Percentiles rank a stretch among this genome's conserved stretches.
Evolutionary conservation across 1,139 yeast species (phyloP).

Genomic region (Chernovozyma aurita): DNA sequence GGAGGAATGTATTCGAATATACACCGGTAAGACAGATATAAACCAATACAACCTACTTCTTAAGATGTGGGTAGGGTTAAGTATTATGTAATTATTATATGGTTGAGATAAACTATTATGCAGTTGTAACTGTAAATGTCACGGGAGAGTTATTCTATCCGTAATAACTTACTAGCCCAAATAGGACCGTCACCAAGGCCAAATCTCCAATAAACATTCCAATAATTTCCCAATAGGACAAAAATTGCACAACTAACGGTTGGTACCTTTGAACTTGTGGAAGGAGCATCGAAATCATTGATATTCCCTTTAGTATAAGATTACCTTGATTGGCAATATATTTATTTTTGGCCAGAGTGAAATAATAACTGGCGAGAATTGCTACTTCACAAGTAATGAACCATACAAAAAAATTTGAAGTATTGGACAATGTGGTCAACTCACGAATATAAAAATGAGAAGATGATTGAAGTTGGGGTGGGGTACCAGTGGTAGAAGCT

Average conservation of each 20-base stretch:
- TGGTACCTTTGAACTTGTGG: conserved; percentile 30
- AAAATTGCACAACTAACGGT: conserved; percentile 25
- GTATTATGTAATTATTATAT: not conserved
- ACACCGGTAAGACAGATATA: too few relatives aligned
- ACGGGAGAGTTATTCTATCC: conserved; percentile 5
- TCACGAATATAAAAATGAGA: conserved; percentile 26
- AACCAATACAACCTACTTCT: too few relatives aligned
- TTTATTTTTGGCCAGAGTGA: conserved; percentile 23
- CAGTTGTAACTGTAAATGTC: not conserved
- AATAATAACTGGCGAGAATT: conserved; percentile 31
- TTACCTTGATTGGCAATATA: conserved; percentile 23
- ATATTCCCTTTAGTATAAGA: conserved; percentile 25
- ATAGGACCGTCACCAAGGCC: conserved; percentile 34
- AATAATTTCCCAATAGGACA: conserved; percentile 36
- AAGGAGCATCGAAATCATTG: conserved; percentile 32
- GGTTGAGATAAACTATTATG: too few relatives aligned
- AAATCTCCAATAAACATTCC: conserved; percentile 37
- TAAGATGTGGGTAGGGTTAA: too few relatives aligned
- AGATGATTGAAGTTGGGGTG: conserved; percentile 23
- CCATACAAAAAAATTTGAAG: conserved; percentile 21
- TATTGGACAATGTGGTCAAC: conserved; percentile 12
- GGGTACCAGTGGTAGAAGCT: conserved; percentile 10
- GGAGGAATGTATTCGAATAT: too few relatives aligned
- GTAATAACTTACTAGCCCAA: conserved; percentile 32
- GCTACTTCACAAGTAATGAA: conserved; percentile 33